These are phyloP conservation scores for Monosporascus sp. DNA, from an alignment of 2,329 filamentous ascomycete genomes.

Conservation along the genomic window DNA sequence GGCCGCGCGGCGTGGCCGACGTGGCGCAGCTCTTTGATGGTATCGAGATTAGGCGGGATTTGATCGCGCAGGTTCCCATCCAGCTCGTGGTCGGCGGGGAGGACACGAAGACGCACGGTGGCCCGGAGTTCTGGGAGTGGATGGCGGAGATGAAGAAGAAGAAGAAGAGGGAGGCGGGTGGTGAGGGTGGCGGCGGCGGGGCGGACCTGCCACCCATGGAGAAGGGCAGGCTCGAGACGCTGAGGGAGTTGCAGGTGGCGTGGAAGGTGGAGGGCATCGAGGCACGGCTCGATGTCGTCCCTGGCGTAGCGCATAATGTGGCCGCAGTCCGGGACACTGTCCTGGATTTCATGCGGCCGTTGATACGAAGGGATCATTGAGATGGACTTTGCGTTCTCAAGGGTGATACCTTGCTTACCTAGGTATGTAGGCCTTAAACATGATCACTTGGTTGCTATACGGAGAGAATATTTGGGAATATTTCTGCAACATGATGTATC, in stretches of 20 bases:
- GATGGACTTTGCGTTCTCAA: too few relatives aligned
- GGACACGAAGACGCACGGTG: slow-evolving; percentile 13
- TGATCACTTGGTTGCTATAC: too few relatives aligned
- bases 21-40: slow-evolving; percentile 13
- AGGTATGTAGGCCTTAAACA: too few relatives aligned
- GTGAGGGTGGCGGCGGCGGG: background rate
- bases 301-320: slow-evolving; percentile 15
- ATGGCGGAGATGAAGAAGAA: slow-evolving; percentile 4
- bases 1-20: slow-evolving; percentile 16
- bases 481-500: too few relatives aligned
- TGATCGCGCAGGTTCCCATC: slow-evolving; percentile 11
- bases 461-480: too few relatives aligned
- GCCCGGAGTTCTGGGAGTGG: slow-evolving; percentile 19
- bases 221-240: slow-evolving; percentile 7
- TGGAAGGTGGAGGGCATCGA: slow-evolving; percentile 18
- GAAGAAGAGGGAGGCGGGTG: background rate
- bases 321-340: slow-evolving; percentile 9
- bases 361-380: background rate
- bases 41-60: slow-evolving; percentile 5
- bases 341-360: slow-evolving; percentile 5
- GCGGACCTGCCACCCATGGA: slow-evolving; percentile 3
- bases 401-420: too few relatives aligned
- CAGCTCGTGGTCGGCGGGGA: slow-evolving; percentile 18
- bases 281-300: slow-evolving; percentile 15
- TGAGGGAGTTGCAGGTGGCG: slow-evolving; percentile 7